Percentiles rank a stretch among this genome's conserved stretches.
phyloP scores from a whole-genome alignment of 2,329 filamentous ascomycete genomes.

The Penicillium sp. region DNA sequence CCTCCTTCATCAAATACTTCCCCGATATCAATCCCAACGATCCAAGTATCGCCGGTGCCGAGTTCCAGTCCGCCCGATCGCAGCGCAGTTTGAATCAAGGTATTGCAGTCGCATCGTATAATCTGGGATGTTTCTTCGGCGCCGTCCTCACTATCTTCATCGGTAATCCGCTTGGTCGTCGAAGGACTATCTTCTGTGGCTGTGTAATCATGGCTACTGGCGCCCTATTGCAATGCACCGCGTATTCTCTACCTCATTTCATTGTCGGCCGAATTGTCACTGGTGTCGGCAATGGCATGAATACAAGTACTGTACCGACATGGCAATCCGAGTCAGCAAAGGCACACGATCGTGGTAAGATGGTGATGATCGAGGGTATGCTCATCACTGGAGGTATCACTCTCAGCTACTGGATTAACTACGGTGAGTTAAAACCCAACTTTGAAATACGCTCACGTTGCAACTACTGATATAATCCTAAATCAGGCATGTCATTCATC shows the following conservation, averaged over 20 bases:
- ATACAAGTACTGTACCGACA: conserved; percentile 51
- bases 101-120: conserved; percentile 45
- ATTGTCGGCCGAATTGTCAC: conserved; percentile 51
- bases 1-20: conserved; percentile 43
- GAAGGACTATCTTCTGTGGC: conserved; percentile 22
- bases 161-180: conserved; percentile 40
- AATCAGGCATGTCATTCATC: conserved; percentile 47
- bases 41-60: not conserved
- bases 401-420: conserved; percentile 50
- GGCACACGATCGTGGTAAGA: conserved; percentile 33
- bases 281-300: conserved; percentile 53
- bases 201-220: conserved; percentile 43
- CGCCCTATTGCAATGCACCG: conserved; percentile 21
- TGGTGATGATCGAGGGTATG: conserved; percentile 53
- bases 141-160: conserved; percentile 49
- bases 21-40: conserved; percentile 31
- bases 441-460: not conserved
- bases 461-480: not conserved
- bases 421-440: conserved; percentile 28
- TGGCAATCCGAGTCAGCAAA: conserved; percentile 41
- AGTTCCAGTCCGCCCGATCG: not conserved
- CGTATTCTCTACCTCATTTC: conserved; percentile 39
- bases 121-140: conserved; percentile 51
- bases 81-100: conserved; percentile 32
- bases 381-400: conserved; percentile 51